These are phyloP conservation scores for Acer campestre DNA, from an alignment of 345 rosid species.

Conservation along the genomic window DNA sequence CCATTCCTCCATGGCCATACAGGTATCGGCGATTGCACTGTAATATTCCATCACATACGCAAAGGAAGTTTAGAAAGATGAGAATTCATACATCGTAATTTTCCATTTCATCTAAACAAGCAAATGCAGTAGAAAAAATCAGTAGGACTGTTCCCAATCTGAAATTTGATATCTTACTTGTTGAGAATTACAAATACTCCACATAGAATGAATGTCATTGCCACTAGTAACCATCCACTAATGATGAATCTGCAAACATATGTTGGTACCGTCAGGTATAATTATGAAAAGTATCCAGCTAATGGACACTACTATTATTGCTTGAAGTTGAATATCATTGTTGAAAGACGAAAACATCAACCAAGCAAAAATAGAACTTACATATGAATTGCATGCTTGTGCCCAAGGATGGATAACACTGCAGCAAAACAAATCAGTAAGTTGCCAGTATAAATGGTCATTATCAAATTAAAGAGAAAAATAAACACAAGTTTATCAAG, in stretches of 20 bases:
- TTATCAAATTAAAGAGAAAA: slow-evolving; percentile 22
- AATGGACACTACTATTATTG: neutral
- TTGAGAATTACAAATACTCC: slow-evolving; percentile 79
- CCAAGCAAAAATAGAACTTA: slow-evolving; percentile 37
- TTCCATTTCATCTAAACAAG: slow-evolving; percentile 1
- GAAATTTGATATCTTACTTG: slow-evolving; percentile 55
- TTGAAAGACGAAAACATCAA: neutral
- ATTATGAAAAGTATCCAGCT: neutral
- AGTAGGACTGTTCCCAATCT: neutral
- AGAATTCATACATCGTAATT: neutral
- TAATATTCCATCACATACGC: neutral
- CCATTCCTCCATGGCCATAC: slow-evolving; percentile 96
- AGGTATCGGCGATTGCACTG: slow-evolving; percentile 86
- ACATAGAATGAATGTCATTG: slow-evolving; percentile 79
- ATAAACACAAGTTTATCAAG: neutral
- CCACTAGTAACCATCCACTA: slow-evolving; percentile 94
- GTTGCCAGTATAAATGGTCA: slow-evolving; percentile 17
- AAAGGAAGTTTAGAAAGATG: neutral
- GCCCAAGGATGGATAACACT: slow-evolving; percentile 75
- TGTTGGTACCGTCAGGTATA: slow-evolving; percentile 11
- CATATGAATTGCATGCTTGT: slow-evolving; percentile 77
- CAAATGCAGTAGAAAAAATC: slow-evolving; percentile 3
- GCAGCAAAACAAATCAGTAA: slow-evolving; percentile 30
- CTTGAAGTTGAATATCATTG: neutral
- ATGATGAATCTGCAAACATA: slow-evolving; percentile 61